Base-by-base conservation (phyloP, 116 monocot genomes). In the Iris pallida region DNA sequence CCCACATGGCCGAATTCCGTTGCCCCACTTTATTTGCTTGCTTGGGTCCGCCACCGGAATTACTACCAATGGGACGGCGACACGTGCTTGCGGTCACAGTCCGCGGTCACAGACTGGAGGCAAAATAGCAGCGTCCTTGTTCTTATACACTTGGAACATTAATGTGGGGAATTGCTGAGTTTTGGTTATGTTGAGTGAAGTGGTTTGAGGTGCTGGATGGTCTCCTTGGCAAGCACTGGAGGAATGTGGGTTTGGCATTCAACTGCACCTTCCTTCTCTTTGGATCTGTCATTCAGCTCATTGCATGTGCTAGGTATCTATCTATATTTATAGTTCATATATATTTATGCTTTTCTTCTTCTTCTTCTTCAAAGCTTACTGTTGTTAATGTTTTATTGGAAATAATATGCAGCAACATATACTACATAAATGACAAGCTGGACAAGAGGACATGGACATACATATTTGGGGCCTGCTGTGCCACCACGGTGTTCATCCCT, bases 401-500 rank as follows among this genome's bases (percentile, higher is more conserved):
- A 20, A 46, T 3, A 17, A 9, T 10, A 19, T 55, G 63, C 87
- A 94, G 94, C 73, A 95, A 95, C 68, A 95, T 95, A 76, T 95
- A 95, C 55, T 90, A 95, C 79, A 88, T 95, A 54, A 95, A 90
- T 40, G 90, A 95, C 79, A 88, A 82, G 79, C 70, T 95, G 63
- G 94, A 95, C 73, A 95, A 95, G 81, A 88, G 94, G 65, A 95
- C 94, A 45, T 95, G 94, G 94, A 95, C 94, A 0, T 95, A 90
- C 52, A 95, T 95, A 51, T 95, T 95, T 55, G 94, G 94, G 0
- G 94, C 94, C 1, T 95, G 94, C 77, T 95, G 94, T 53, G 90
- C 94, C 6, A 94, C 94, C 9, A 94, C 94, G 14, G 94, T 94
- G 42, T 94, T 94, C 90, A 87, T 94, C 77, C 94, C 94, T 40